Percentiles rank a stretch among this genome's conserved stretches.
Evolutionary conservation across 257 asterid genomes (phyloP).

Genomic region (Petrea volubilis): DNA sequence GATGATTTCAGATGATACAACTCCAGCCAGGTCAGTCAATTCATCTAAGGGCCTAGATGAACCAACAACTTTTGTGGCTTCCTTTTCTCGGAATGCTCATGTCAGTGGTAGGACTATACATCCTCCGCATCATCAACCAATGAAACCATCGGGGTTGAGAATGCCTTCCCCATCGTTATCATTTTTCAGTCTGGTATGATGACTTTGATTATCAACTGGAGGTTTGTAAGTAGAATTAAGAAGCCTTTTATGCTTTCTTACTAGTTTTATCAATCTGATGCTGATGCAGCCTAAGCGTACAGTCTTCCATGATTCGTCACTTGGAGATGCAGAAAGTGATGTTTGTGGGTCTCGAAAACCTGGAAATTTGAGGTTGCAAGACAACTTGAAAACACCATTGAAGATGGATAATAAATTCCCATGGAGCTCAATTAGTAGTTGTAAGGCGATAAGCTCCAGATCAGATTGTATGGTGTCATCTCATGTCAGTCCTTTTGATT

Average conservation of each 20-base stretch:
- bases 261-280: constrained; percentile 27
- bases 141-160: constrained; percentile 83
- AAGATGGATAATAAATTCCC: constrained; percentile 25
- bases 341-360: constrained; percentile 39
- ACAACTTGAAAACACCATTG: constrained; percentile 29
- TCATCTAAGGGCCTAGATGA: constrained; percentile 39
- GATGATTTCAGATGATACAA: constrained; percentile 34
- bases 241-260: constrained; percentile 13
- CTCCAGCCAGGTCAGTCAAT: constrained; percentile 30
- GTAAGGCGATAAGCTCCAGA: constrained; percentile 34
- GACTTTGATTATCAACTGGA: constrained; percentile 21
- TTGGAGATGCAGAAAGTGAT: constrained; percentile 35
- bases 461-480: constrained; percentile 33
- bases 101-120: constrained; percentile 37
- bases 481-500: constrained; percentile 30
- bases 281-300: constrained; percentile 75
- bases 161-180: constrained; percentile 97
- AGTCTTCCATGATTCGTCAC: constrained; percentile 33
- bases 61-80: constrained; percentile 26
- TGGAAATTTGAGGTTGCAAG: constrained; percentile 40
- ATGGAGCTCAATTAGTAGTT: constrained; percentile 26
- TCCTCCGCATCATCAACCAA: constrained; percentile 35
- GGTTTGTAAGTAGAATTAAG: constrained; percentile 7
- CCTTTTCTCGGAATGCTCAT: constrained; percentile 39
- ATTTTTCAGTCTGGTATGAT: constrained; percentile 77